These are phyloP conservation scores for Theileria annulata DNA, from an alignment of 169 alveolate genomes.

Conservation along the genomic window DNA sequence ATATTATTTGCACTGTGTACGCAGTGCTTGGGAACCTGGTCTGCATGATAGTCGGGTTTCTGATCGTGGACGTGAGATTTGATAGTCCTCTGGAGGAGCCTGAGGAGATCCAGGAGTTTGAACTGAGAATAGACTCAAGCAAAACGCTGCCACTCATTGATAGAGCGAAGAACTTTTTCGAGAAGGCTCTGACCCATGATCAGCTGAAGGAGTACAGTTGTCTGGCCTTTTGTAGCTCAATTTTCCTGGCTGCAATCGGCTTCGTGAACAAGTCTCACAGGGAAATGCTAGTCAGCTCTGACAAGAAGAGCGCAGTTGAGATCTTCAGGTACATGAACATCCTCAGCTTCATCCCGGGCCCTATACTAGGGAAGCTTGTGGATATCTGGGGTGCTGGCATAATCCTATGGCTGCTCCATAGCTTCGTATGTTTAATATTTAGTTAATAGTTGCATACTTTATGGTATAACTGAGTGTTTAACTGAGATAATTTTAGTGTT, in stretches of 20 bases:
- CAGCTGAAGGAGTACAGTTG: constrained; percentile 20
- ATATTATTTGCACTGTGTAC: constrained; percentile 15
- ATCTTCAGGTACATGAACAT: constrained; percentile 18
- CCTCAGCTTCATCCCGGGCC: constrained; percentile 49
- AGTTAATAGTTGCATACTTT: too few relatives aligned
- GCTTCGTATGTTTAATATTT: constrained; percentile 21
- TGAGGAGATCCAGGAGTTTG: neutral
- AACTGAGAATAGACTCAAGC: neutral
- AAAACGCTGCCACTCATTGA: neutral
- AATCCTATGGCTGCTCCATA: constrained; percentile 41
- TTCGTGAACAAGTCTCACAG: constrained; percentile 50
- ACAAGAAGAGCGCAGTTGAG: constrained; percentile 1
- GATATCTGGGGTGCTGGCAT: constrained; percentile 46
- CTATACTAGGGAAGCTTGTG: constrained; percentile 40
- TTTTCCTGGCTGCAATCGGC: constrained; percentile 43
- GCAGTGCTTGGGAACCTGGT: constrained; percentile 18
- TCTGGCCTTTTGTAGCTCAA: constrained; percentile 7
- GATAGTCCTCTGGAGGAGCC: constrained; percentile 11
- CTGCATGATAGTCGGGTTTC: constrained; percentile 32
- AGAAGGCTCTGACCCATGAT: constrained; percentile 11
- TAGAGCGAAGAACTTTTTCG: neutral
- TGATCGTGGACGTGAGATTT: constrained; percentile 19
- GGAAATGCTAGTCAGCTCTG: constrained; percentile 18
- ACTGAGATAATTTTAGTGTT: constrained; percentile 5
- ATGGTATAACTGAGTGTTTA: too few relatives aligned